Conservation (phyloP, 2,329 filamentous ascomycete genomes). For the Aspergillus fijiensis region DNA sequence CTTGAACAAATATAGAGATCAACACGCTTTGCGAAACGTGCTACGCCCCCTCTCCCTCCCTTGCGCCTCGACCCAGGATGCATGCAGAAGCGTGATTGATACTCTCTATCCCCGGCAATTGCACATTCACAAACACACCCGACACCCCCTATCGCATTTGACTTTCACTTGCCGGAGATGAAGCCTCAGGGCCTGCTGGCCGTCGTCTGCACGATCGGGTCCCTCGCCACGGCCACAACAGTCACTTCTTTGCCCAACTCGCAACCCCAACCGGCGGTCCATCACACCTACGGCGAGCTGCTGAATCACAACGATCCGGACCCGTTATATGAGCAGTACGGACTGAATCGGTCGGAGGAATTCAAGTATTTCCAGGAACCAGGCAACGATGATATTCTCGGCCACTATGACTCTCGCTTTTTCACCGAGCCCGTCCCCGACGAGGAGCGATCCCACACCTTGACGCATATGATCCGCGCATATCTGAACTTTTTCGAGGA, state of each 20-base stretch:
- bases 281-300: slow-evolving; percentile 13
- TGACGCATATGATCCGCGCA: slow-evolving; percentile 69
- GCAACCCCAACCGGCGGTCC: slow-evolving; percentile 14
- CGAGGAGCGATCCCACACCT: slow-evolving; percentile 63
- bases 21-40: background rate
- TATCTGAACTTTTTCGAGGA: slow-evolving; percentile 68
- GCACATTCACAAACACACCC: background rate
- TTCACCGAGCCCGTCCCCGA: slow-evolving; percentile 65
- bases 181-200: slow-evolving; percentile 19
- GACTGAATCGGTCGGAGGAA: slow-evolving; percentile 33
- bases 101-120: background rate
- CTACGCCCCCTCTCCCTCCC: background rate
- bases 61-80: slow-evolving; percentile 16
- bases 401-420: slow-evolving; percentile 73
- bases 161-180: slow-evolving; percentile 20
- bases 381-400: slow-evolving; percentile 58
- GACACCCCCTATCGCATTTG: background rate
- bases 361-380: slow-evolving; percentile 68
- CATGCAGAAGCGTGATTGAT: slow-evolving; percentile 15
- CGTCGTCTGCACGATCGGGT: slow-evolving; percentile 22
- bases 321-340: slow-evolving; percentile 26
- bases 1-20: background rate
- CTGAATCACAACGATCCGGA: slow-evolving; percentile 13
- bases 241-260: background rate
- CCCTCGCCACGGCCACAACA: slow-evolving; percentile 12